Evolutionary conservation across 768 basidiomycete species (phyloP).

Genomic region (Neoboletus brunneissimus): DNA sequence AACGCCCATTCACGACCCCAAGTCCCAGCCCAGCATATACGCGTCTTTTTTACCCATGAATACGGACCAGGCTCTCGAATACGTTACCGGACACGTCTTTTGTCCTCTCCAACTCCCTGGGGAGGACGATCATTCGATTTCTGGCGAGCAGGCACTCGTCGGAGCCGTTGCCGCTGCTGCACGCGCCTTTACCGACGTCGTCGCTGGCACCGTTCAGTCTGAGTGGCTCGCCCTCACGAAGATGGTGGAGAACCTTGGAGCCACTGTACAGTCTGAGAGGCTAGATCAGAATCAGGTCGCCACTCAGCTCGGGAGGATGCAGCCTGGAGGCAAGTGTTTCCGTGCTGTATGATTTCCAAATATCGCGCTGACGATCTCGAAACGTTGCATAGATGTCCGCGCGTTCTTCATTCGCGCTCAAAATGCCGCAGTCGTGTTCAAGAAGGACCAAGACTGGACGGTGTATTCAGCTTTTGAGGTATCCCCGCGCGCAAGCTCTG

Average conservation of each 20-base stretch:
- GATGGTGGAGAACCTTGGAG: constrained; percentile 24
- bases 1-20: not conserved
- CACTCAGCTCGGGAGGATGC: constrained; percentile 19
- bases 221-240: constrained; percentile 10
- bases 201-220: not conserved
- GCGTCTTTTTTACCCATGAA: no score
- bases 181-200: not conserved
- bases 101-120: constrained; percentile 40
- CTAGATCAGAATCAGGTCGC: not conserved
- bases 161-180: constrained; percentile 18
- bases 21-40: not conserved
- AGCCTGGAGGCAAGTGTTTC: constrained; percentile 17
- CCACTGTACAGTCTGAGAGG: constrained; percentile 5
- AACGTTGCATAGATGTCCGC: constrained; percentile 31
- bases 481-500: constrained; percentile 31
- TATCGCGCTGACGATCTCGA: not conserved
- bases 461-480: constrained; percentile 37
- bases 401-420: constrained; percentile 41
- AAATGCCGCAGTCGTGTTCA: constrained; percentile 46
- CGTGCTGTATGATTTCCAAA: no score
- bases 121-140: constrained; percentile 26
- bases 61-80: constrained; percentile 6
- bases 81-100: constrained; percentile 40
- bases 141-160: constrained; percentile 29
- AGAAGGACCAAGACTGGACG: constrained; percentile 15